A percentile compares a stretch with the other conserved stretches of the same genome.
Conservation (phyloP, 1,284 basidiomycete genomes). For the Ceratobasidium sp. region DNA sequence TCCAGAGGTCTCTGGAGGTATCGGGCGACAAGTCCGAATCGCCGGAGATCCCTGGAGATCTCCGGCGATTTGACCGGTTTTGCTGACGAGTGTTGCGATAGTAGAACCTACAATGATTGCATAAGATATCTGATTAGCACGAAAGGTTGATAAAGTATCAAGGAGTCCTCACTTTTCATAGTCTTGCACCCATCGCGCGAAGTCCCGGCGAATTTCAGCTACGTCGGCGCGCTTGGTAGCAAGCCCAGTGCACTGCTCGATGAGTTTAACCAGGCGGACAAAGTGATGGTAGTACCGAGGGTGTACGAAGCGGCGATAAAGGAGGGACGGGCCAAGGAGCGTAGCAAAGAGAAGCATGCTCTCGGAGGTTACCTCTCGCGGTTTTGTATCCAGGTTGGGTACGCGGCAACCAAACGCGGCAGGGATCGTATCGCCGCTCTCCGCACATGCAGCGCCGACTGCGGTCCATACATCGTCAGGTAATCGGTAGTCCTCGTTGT, state of each 20-base stretch:
- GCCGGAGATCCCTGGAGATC: too few species aligned
- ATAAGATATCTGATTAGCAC: too few species aligned
- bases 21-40: too few species aligned
- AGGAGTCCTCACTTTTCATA: too few species aligned
- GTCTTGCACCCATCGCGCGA: slow-evolving; percentile 57
- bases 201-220: slow-evolving; percentile 53
- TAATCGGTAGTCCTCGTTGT: slow-evolving; percentile 48
- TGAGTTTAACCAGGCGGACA: slow-evolving; percentile 55
- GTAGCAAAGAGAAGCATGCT: slow-evolving; percentile 47
- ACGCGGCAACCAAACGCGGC: slow-evolving; percentile 55
- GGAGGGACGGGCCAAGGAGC: slow-evolving; percentile 31
- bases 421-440: slow-evolving; percentile 55
- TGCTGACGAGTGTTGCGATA: too few species aligned
- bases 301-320: not conserved
- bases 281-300: slow-evolving; percentile 56
- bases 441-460: slow-evolving; percentile 55
- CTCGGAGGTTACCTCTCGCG: slow-evolving; percentile 51
- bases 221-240: slow-evolving; percentile 54
- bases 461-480: slow-evolving; percentile 50
- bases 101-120: too few species aligned
- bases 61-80: too few species aligned
- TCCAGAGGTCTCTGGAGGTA: too few species aligned
- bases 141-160: too few species aligned
- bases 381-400: slow-evolving; percentile 56
- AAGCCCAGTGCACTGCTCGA: slow-evolving; percentile 58